phyloP scores from a whole-genome alignment of 73 alveolate species.

The Paramecium bursaria region DNA sequence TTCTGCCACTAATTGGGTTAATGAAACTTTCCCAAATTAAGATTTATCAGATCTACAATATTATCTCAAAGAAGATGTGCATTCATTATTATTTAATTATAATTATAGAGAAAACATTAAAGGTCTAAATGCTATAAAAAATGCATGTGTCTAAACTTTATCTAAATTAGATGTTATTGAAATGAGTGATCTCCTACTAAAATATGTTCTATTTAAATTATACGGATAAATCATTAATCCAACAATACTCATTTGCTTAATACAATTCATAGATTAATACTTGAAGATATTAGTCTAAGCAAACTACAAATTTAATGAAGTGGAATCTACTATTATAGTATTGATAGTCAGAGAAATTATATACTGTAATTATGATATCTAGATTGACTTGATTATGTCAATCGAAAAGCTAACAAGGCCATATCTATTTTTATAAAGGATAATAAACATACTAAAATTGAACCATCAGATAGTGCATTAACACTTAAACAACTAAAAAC shows the following conservation, averaged over 20 bases:
- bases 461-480: no score
- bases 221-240: slow-evolving; percentile 23
- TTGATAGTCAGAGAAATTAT: slow-evolving; percentile 28
- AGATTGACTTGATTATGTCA: neutral
- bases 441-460: no score
- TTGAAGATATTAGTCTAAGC: neutral
- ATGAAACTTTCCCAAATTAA: slow-evolving; percentile 10
- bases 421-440: no score
- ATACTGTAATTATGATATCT: neutral
- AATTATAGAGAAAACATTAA: slow-evolving; percentile 37
- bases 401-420: no score
- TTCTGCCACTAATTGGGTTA: slow-evolving; percentile 3
- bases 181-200: slow-evolving; percentile 31
- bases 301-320: slow-evolving; percentile 16
- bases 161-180: slow-evolving; percentile 21
- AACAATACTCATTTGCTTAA: neutral
- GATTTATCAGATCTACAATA: slow-evolving; percentile 3
- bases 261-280: slow-evolving; percentile 1
- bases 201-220: slow-evolving; percentile 30
- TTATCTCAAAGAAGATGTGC: slow-evolving; percentile 37
- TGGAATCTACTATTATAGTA: neutral
- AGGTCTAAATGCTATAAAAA: slow-evolving; percentile 2
- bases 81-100: neutral
- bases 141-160: neutral
- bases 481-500: no score